Conservation (phyloP, 768 basidiomycete genomes). For the Amanita pseudoporphyria region DNA sequence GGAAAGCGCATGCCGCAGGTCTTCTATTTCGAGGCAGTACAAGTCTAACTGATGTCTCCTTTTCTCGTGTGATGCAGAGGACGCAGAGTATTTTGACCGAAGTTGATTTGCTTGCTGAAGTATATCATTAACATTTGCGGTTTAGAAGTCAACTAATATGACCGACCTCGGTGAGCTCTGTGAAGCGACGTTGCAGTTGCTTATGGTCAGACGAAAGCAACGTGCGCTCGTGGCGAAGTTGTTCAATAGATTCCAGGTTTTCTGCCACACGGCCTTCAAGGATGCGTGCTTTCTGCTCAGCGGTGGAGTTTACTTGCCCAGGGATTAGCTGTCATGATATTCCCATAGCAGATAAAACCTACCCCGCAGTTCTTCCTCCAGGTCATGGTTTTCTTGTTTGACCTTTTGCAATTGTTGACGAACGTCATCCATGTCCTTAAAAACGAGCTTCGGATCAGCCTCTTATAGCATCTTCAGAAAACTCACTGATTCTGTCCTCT, state of each 20-base stretch:
- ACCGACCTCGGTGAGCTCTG: constrained; percentile 58
- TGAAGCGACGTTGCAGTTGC: constrained; percentile 57
- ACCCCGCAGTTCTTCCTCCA: constrained; percentile 72
- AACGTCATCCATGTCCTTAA: constrained; percentile 73
- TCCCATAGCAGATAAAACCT: constrained; percentile 12
- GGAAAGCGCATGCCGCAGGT: constrained; percentile 59
- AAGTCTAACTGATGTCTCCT: constrained; percentile 68
- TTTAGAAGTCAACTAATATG: background rate
- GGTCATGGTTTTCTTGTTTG: constrained; percentile 64
- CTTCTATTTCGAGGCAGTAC: constrained; percentile 63
- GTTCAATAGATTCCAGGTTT: constrained; percentile 62
- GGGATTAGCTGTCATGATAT: background rate
- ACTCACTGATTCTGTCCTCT: constrained; percentile 62
- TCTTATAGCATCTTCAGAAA: background rate
- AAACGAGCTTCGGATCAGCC: background rate
- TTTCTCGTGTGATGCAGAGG: constrained; percentile 60
- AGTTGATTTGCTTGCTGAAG: constrained; percentile 50
- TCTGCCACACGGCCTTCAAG: constrained; percentile 60
- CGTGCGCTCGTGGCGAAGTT: constrained; percentile 69
- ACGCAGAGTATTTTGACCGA: constrained; percentile 47
- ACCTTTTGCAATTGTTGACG: constrained; percentile 54
- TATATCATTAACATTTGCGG: background rate
- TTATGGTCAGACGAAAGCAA: constrained; percentile 63
- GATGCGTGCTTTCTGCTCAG: constrained; percentile 64
- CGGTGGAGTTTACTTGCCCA: constrained; percentile 45